These are phyloP conservation scores for Solanum pimpinellifolium DNA, from an alignment of 257 asterid genomes.

Conservation along the genomic window DNA sequence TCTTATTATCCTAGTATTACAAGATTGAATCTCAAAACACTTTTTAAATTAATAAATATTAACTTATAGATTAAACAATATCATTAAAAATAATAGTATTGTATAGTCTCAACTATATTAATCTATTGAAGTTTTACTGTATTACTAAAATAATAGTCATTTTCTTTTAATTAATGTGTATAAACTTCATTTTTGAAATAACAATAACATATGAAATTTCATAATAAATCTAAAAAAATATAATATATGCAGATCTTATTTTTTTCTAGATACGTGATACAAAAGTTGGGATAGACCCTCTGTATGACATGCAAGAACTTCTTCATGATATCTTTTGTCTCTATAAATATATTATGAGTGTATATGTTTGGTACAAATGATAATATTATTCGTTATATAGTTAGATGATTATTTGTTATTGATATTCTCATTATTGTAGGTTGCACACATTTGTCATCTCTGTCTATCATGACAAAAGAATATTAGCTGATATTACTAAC, in stretches of 20 bases:
- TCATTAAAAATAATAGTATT: too few relatives aligned
- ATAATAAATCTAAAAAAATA: too few relatives aligned
- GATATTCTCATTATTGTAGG: background rate
- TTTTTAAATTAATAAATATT: too few relatives aligned
- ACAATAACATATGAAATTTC: too few relatives aligned
- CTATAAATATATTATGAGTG: too few relatives aligned
- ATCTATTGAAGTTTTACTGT: background rate
- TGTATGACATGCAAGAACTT: background rate
- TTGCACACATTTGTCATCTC: background rate
- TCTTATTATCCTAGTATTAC: background rate
- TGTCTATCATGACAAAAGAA: background rate
- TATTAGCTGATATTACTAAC: too few relatives aligned
- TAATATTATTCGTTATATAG: too few relatives aligned
- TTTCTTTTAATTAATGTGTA: background rate
- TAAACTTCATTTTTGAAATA: background rate
- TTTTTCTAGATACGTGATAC: rapidly evolving
- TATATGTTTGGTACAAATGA: too few relatives aligned
- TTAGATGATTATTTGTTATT: background rate
- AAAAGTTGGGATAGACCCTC: background rate
- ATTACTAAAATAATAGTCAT: background rate
- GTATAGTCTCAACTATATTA: background rate
- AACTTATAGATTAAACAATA: too few relatives aligned
- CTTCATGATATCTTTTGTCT: background rate
- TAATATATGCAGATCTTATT: too few relatives aligned
- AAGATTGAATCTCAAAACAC: background rate